Base-by-base conservation (phyloP, 1,284 basidiomycete genomes). In the Naganishia cerealis region DNA sequence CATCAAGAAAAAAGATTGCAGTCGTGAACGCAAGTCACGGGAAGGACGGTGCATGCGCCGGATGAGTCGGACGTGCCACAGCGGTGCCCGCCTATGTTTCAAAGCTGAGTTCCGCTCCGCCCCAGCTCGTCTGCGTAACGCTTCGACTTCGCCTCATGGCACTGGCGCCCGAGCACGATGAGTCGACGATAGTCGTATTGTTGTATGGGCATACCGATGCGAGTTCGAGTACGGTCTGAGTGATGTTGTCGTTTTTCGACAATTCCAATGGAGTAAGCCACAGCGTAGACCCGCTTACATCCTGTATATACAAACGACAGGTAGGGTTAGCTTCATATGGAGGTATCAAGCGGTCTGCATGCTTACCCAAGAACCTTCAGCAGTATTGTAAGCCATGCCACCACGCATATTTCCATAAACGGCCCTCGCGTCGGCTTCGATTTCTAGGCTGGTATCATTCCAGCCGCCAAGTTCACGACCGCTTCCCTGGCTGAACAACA, bases 61-160 rank as follows among this genome's bases (percentile, higher is more conserved):
- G 18, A 21, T 39, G 21, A 18, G 1, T 33, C 7, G 18, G 18
- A 21, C 33, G 54, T 33, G 8, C 16, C 13, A 55, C 18, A 38
- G 13, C 26, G 13, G 5, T 21, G 12, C 36, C 42, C 7, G 21
- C 39, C 26, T 33, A 62, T 3, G 59, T 33, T 50, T 59, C 48
- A 21, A 68, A 68, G 36, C 59, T 63, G 36, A 68, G 56, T 59
- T 68, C 67, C 15, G 61, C 67, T 21, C 67, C 67, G 1, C 67
- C 67, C 67, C 67, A 69, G 29, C 67, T 69, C n/a, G 67, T 69
- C 16, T 59, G 61, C 4, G 67, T 69, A 8, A 65, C 52, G 29
- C 61, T 66, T 21, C 57, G 53, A 52, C 67, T 69, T 8, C 43
- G 55, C 21, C 67, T 53, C 62, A 66, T 58, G 7, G 63, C 63